Base-by-base conservation (phyloP, 2,329 filamentous ascomycete species). In the Alternaria viburni region DNA sequence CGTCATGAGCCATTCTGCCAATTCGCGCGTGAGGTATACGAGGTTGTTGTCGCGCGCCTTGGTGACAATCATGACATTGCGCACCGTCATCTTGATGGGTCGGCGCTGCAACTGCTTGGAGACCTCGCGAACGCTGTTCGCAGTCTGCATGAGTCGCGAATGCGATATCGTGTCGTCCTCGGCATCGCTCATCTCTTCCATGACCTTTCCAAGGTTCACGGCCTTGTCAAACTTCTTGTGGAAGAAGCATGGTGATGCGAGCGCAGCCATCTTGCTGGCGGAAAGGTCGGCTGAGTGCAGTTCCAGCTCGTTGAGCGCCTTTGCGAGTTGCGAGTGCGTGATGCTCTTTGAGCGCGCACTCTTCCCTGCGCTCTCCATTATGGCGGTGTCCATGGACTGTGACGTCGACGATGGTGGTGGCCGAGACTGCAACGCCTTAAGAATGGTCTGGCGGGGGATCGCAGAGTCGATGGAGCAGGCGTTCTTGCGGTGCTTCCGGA, bases 41-140 rank as follows among this genome's bases (percentile, higher is more conserved):
- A 99, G 86, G 71, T 93, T 89, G 77, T 99, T 98, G 82, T 99
- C 96, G 67, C 96, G 89, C 21, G 96, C 96, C 82, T 98, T 99
- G 65, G 96, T 99, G 68, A 99, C 93, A 74, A 99, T 97, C 96
- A 99, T 98, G 75, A 99, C 88, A 78, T 93, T 97, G 75, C 89
- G 89, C 50, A 99, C 94, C 11, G 94, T 94, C 69, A 94, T 90
- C 81, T 92, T 96, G 80, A 98, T 93, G 21, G 96, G 95, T 44
- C 93, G 89, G 59, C 95, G 89, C 82, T 97, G 95, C 62, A 99
- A 86, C 82, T 98, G 96, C 81, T 96, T 95, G 15, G 93, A 96
- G 12, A 99, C 94, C 81, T 99, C 96, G 57, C 96, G 90, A 19
- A 99, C 96, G 50, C 93, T 92, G 0, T 93, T 97, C 54, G 96